Evolutionary conservation across 208 protist genomes (phyloP).

Genomic region (Wallacemonas rigidus): DNA sequence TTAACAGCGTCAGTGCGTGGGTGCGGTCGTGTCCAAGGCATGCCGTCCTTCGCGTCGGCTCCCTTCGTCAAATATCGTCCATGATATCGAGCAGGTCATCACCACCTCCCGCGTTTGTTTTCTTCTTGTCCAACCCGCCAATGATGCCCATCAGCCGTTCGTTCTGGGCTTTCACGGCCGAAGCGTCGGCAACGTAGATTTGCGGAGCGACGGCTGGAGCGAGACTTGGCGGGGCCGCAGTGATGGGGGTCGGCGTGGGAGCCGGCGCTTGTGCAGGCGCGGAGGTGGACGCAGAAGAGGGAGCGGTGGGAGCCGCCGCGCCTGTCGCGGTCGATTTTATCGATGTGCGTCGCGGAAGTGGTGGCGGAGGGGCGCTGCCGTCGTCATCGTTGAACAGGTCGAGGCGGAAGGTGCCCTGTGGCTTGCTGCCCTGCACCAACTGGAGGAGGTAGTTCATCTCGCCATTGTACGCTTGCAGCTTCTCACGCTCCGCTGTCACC

Average conservation of each 20-base stretch:
- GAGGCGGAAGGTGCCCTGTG: slow-evolving; percentile 39
- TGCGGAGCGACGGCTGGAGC: slow-evolving; percentile 14
- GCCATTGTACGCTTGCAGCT: slow-evolving; percentile 34
- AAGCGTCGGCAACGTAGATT: slow-evolving; percentile 37
- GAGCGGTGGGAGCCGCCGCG: background rate
- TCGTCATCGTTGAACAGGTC: slow-evolving; percentile 51
- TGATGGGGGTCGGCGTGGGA: background rate
- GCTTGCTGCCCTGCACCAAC: slow-evolving; percentile 30
- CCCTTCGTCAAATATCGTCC: slow-evolving; percentile 65
- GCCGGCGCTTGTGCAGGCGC: background rate
- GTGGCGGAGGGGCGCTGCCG: slow-evolving; percentile 10
- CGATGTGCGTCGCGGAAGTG: slow-evolving; percentile 1
- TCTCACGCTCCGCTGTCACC: slow-evolving; percentile 9
- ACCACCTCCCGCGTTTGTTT: background rate
- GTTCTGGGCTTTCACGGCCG: slow-evolving; percentile 52
- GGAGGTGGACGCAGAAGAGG: background rate
- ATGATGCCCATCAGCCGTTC: slow-evolving; percentile 57
- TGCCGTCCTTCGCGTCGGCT: too few species aligned
- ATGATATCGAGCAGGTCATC: slow-evolving; percentile 79
- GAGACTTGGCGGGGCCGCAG: background rate
- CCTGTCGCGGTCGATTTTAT: background rate
- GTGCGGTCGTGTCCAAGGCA: too few species aligned
- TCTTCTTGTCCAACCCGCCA: slow-evolving; percentile 27
- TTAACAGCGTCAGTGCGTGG: too few species aligned
- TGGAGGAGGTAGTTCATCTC: slow-evolving; percentile 66